Percentiles rank a stretch among this genome's conserved stretches.
Evolutionary conservation across 2,329 filamentous ascomycete species (phyloP).

Genomic region (Monilinia polystroma): DNA sequence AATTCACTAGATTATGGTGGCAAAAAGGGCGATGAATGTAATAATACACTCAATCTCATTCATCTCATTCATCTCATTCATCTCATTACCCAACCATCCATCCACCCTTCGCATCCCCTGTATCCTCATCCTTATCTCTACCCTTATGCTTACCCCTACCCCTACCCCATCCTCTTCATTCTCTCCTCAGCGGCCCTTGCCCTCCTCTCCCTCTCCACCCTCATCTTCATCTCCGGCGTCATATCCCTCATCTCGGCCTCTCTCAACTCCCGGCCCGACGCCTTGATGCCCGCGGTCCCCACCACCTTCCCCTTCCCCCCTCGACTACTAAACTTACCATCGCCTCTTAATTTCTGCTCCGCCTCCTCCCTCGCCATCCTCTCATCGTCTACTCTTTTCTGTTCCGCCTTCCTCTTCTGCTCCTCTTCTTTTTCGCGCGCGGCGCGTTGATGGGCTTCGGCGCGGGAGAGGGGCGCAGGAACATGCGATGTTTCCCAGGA

Average conservation of each 20-base stretch:
- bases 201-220: constrained; percentile 81
- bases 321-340: constrained; percentile 40
- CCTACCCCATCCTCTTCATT: constrained; percentile 50
- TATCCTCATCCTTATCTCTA: neutral
- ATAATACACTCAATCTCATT: no score
- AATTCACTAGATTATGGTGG: no score
- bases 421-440: constrained; percentile 69
- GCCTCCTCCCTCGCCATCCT: constrained; percentile 57
- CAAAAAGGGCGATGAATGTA: no score
- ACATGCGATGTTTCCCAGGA: constrained; percentile 75
- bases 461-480: constrained; percentile 66
- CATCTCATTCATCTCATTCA: no score
- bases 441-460: constrained; percentile 68
- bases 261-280: constrained; percentile 62
- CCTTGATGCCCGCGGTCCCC: constrained; percentile 44
- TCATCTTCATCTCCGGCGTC: constrained; percentile 82
- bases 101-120: neutral
- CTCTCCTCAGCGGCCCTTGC: constrained; percentile 91
- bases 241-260: constrained; percentile 83
- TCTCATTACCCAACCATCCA: no score
- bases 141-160: neutral
- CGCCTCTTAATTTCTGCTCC: constrained; percentile 35
- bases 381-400: constrained; percentile 69
- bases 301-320: constrained; percentile 54
- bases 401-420: constrained; percentile 65